These are phyloP conservation scores for Adansonia digitata DNA, from an alignment of 345 rosid genomes.

Conservation along the genomic window DNA sequence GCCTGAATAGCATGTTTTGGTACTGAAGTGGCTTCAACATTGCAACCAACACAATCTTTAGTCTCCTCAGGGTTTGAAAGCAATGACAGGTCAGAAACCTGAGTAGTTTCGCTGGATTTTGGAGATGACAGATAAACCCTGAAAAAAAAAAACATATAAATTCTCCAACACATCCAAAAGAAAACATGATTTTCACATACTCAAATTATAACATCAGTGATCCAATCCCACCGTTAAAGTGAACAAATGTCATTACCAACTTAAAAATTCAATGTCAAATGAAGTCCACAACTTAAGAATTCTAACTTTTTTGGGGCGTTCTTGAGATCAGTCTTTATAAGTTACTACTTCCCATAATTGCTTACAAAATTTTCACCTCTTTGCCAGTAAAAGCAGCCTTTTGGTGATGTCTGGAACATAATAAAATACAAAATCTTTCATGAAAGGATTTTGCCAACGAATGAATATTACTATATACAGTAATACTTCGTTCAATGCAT, in stretches of 20 bases:
- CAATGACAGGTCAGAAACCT: slow-evolving; percentile 20
- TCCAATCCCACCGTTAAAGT: neutral
- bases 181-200: neutral
- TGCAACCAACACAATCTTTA: slow-evolving; percentile 17
- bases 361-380: neutral
- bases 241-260: neutral
- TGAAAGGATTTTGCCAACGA: too few species aligned
- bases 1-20: slow-evolving; percentile 56
- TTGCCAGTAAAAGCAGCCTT: neutral
- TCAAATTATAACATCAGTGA: neutral
- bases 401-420: neutral
- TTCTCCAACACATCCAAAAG: neutral
- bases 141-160: neutral
- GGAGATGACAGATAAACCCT: slow-evolving; percentile 46
- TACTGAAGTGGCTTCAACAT: slow-evolving; percentile 22
- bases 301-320: neutral
- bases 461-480: too few species aligned
- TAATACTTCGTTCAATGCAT: too few species aligned
- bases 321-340: neutral
- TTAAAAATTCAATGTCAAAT: neutral
- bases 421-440: too few species aligned
- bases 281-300: neutral
- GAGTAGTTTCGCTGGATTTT: slow-evolving; percentile 1
- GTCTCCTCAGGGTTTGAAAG: slow-evolving; percentile 35
- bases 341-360: neutral